Percentiles rank a stretch among this genome's conserved stretches.
These are phyloP conservation scores for Cocos nucifera DNA, from an alignment of 176 grass and related monocot species.

Conservation along the genomic window DNA sequence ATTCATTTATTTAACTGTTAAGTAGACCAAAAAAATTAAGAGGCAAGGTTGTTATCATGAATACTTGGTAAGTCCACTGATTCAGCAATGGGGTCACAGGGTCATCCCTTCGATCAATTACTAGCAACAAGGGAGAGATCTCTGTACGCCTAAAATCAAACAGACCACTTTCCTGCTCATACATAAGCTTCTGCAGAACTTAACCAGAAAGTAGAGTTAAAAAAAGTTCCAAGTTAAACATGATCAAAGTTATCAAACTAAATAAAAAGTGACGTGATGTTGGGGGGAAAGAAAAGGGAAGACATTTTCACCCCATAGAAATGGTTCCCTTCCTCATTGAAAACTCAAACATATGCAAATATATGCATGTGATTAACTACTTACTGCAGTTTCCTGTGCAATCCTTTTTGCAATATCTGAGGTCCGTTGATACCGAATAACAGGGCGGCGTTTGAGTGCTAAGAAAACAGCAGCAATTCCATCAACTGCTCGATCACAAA, in stretches of 20 bases:
- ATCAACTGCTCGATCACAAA: constrained; percentile 89
- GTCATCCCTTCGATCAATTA: constrained; percentile 94
- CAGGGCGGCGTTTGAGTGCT: constrained; percentile 77
- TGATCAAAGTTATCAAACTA: not conserved
- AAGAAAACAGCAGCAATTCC: constrained; percentile 90
- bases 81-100: constrained; percentile 92
- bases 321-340: no score
- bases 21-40: not conserved
- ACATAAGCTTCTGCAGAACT: constrained; percentile 85
- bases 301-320: no score
- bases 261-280: not conserved
- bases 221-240: constrained; percentile 2
- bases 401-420: constrained; percentile 87
- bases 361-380: constrained; percentile 17
- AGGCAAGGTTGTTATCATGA: not conserved
- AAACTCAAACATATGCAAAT: not conserved
- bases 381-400: constrained; percentile 80
- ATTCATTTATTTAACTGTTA: not conserved
- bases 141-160: constrained; percentile 94
- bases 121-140: constrained; percentile 75
- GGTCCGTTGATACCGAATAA: constrained; percentile 82
- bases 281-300: not conserved
- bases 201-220: constrained; percentile 20
- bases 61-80: constrained; percentile 99
- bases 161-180: constrained; percentile 93